Percentiles rank a stretch among this genome's conserved stretches.
phyloP scores from a whole-genome alignment of 1,139 yeast genomes.

The Saccharomycopsis phalli region DNA sequence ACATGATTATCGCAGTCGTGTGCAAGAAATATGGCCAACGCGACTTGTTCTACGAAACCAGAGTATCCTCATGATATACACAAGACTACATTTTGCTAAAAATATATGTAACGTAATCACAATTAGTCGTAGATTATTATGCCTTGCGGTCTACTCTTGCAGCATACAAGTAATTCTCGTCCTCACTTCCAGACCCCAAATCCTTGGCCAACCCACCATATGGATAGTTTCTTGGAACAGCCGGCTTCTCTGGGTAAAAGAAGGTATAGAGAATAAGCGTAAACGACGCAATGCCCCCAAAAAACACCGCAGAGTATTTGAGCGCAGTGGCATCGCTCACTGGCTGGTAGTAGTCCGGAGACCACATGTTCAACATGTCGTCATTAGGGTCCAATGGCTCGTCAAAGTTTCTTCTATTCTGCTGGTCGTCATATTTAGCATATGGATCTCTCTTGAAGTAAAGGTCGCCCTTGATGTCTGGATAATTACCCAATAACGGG shows the following conservation, averaged over 20 bases:
- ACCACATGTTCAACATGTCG: slow-evolving; percentile 77
- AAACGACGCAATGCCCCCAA: slow-evolving; percentile 46
- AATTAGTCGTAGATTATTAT: too few relatives aligned
- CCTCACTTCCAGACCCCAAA: slow-evolving; percentile 53
- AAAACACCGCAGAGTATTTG: slow-evolving; percentile 41
- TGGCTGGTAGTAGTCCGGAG: slow-evolving; percentile 65
- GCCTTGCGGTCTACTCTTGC: slow-evolving; percentile 30
- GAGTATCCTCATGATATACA: too few relatives aligned
- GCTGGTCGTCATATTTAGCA: slow-evolving; percentile 70
- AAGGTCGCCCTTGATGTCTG: slow-evolving; percentile 36
- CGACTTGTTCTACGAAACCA: slow-evolving; percentile 5
- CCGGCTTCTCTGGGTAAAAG: slow-evolving; percentile 67
- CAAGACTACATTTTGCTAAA: too few relatives aligned
- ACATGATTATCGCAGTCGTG: slow-evolving; percentile 13
- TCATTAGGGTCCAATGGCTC: slow-evolving; percentile 67
- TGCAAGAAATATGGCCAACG: slow-evolving; percentile 15
- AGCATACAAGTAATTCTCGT: slow-evolving; percentile 33
- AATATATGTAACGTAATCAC: too few relatives aligned
- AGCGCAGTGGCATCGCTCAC: slow-evolving; percentile 58
- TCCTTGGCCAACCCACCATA: slow-evolving; percentile 66
- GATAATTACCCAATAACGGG: slow-evolving; percentile 36
- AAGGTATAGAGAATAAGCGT: slow-evolving; percentile 46
- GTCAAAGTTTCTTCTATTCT: slow-evolving; percentile 67
- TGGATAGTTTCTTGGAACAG: slow-evolving; percentile 70
- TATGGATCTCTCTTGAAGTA: slow-evolving; percentile 64